A percentile compares a stretch with the other conserved stretches of the same genome.
phyloP scores from a whole-genome alignment of 495 filamentous ascomycete species.

The Haplographium delicatum region DNA sequence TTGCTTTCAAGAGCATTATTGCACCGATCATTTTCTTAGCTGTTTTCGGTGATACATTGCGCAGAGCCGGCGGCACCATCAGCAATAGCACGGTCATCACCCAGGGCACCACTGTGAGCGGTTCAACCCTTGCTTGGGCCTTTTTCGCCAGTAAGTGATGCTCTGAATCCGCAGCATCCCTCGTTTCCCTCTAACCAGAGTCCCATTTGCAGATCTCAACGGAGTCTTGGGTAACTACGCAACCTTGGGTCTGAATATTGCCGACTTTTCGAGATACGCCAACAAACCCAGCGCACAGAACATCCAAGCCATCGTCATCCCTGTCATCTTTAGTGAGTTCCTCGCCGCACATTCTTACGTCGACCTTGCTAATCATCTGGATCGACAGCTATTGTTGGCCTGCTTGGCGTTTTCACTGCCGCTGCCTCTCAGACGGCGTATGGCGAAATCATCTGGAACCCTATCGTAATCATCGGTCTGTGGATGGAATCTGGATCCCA shows the following conservation, averaged over 20 bases:
- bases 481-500: conserved; percentile 20
- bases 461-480: conserved; percentile 33
- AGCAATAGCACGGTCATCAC: conserved; percentile 16
- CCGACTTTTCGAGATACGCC: conserved; percentile 22
- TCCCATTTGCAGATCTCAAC: conserved; percentile 11
- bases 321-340: conserved; percentile 29
- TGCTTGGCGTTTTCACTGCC: conserved; percentile 38
- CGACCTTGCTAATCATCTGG: conserved; percentile 5
- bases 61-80: conserved; percentile 16
- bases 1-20: conserved; percentile 21
- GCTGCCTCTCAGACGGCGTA: conserved; percentile 31
- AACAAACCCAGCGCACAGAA: conserved; percentile 15
- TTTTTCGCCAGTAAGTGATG: conserved; percentile 25
- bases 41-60: conserved; percentile 13
- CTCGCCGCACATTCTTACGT: not conserved
- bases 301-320: conserved; percentile 35
- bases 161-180: conserved; percentile 18
- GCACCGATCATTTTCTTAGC: conserved; percentile 18
- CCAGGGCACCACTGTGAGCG: conserved; percentile 11
- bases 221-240: conserved; percentile 16
- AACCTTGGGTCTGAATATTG: conserved; percentile 26
- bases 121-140: conserved; percentile 25
- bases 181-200: conserved; percentile 28
- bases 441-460: conserved; percentile 38
- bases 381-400: conserved; percentile 30